phyloP scores from a whole-genome alignment of 768 basidiomycete genomes.

The Inosperma sp. region DNA sequence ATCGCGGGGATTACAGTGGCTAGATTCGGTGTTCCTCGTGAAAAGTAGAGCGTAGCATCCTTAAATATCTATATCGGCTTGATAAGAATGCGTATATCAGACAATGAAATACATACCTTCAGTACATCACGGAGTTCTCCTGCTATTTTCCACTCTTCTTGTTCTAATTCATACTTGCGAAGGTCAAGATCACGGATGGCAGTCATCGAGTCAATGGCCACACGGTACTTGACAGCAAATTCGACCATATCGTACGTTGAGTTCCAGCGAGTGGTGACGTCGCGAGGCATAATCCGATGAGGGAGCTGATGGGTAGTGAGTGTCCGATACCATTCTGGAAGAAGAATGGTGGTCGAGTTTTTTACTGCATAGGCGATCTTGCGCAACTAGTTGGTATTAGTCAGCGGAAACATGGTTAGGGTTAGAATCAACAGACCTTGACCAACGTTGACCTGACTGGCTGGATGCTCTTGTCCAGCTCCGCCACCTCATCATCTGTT shows the following conservation, averaged over 20 bases:
- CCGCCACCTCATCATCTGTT: slow-evolving; percentile 14
- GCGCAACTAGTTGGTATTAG: slow-evolving; percentile 16
- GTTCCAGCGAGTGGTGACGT: slow-evolving; percentile 38
- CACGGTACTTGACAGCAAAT: slow-evolving; percentile 26
- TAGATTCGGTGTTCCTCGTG: slow-evolving; percentile 9
- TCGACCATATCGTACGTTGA: slow-evolving; percentile 36
- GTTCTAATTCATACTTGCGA: slow-evolving; percentile 19
- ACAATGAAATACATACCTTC: slow-evolving; percentile 21
- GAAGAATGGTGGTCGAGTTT: slow-evolving; percentile 22
- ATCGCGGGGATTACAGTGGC: slow-evolving; percentile 20
- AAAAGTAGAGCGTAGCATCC: slow-evolving; percentile 9
- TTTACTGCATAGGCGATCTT: slow-evolving; percentile 22
- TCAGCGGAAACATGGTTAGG: slow-evolving; percentile 6
- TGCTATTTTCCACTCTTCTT: slow-evolving; percentile 30
- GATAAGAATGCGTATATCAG: not conserved
- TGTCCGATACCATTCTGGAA: slow-evolving; percentile 16
- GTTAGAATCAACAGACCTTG: slow-evolving; percentile 26
- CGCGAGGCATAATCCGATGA: slow-evolving; percentile 29
- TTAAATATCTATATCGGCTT: slow-evolving; percentile 3
- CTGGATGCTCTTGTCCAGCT: slow-evolving; percentile 16
- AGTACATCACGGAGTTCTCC: slow-evolving; percentile 26
- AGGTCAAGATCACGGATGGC: slow-evolving; percentile 16
- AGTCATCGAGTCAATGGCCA: slow-evolving; percentile 28
- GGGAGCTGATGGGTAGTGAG: slow-evolving; percentile 15
- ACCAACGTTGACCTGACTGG: slow-evolving; percentile 27